Evolutionary conservation across 2,329 filamentous ascomycete species (phyloP).

Genomic region (Ceratocystis destructans): DNA sequence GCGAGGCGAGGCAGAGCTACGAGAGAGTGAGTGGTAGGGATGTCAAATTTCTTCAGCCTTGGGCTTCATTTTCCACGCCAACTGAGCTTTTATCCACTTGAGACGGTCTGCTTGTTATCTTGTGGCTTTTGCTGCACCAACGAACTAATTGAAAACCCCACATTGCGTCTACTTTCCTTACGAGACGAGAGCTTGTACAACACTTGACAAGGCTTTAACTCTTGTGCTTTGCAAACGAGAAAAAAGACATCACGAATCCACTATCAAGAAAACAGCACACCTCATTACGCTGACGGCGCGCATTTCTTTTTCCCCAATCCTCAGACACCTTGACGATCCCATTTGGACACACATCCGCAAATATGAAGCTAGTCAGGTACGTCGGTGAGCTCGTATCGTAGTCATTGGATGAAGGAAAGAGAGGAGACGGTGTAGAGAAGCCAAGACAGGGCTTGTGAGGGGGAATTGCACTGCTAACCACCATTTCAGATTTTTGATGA

Average conservation of each 20-base stretch:
- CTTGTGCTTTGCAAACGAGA: neutral
- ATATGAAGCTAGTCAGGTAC: slow-evolving; percentile 96
- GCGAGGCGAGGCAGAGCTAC: slow-evolving; percentile 18
- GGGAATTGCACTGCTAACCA: neutral
- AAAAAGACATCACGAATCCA: neutral
- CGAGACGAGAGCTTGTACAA: no score
- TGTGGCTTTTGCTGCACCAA: neutral
- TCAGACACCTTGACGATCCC: neutral
- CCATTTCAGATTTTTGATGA: slow-evolving; percentile 78
- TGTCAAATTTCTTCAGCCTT: slow-evolving; percentile 20
- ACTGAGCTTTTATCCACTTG: slow-evolving; percentile 3
- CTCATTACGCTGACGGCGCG: neutral
- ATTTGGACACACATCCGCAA: slow-evolving; percentile 29
- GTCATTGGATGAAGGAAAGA: neutral
- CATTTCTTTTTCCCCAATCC: neutral
- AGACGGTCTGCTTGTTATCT: neutral
- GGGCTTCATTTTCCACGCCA: slow-evolving; percentile 8
- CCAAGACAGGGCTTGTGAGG: neutral
- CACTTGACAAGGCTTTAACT: neutral
- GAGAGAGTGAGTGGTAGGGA: slow-evolving; percentile 10
- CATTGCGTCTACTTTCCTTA: neutral
- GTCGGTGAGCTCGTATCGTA: slow-evolving; percentile 25
- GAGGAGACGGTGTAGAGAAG: neutral
- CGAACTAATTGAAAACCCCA: neutral
- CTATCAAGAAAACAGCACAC: neutral